Base-by-base conservation (phyloP, 305 asterid genomes). In the Nicotiana rustica region DNA sequence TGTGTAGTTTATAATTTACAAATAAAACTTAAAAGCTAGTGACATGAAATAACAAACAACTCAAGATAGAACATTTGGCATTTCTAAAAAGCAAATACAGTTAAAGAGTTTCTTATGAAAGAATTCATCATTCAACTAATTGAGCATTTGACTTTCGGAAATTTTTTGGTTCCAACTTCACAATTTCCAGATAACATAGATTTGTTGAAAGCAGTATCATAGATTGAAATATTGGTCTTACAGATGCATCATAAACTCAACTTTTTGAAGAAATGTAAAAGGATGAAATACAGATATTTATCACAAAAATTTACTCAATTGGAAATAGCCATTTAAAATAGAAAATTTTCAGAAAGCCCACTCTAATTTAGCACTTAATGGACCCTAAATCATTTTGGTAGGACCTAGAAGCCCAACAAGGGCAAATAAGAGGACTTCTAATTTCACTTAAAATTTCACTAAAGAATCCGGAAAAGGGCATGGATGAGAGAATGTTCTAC, bases 401-500 rank as follows among this genome's bases (percentile, higher is more conserved):
- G 57, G 17, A 52, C 57, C 15, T 52, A 52, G 15, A 10, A 52
- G 15, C 13, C 57, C 57, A 44, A 47, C 21, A 21, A 19, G 61
- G 57, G 12, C 12, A 71, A 17, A 71, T 71, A 21, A 6, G 21
- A 71, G 15, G 79, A 60, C 62, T 71, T 47, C 62, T 49, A 47
- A 17, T 67, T 17, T 35, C 25, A 35, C 76, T 35, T 15, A 67
- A 67, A 67, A 25, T 0, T 67, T 35, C 25, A 67, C 55, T 35
- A 35, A 67, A n/a, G 38, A 71, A 71, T 71, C 13, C 14, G 19
- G 61, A 71, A 71, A 71, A 47, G 19, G 60, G 38, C 6, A 47
- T 71, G 79, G 79, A 71, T 41, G 47, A 10, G 62, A 47, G 13
- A 71, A 71, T 47, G 61, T 71, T 10, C 79, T 71, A 71, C 21